Conservation (phyloP, 352 stramenopile species). For the Pythium biforme region DNA sequence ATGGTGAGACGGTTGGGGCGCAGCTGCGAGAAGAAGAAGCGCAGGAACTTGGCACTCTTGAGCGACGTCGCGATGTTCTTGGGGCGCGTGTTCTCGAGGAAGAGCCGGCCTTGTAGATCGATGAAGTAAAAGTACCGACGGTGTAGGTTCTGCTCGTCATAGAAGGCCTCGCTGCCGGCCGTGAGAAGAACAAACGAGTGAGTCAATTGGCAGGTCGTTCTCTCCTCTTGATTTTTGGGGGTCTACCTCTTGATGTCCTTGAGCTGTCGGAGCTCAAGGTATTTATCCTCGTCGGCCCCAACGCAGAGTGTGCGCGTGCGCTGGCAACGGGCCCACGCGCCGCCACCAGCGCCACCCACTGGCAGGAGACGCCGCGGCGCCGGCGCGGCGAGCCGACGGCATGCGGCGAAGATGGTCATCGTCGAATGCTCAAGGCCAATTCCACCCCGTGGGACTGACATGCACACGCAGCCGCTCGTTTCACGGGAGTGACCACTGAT, state of each 20-base stretch:
- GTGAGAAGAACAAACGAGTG: no score
- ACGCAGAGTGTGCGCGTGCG: slow-evolving; percentile 5
- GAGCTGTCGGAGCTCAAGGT: slow-evolving; percentile 74
- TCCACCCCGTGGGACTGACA: neutral
- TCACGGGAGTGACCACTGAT: neutral
- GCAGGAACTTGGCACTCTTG: slow-evolving; percentile 80
- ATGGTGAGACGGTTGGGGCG: slow-evolving; percentile 31
- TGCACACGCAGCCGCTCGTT: neutral
- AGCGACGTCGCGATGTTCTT: slow-evolving; percentile 87
- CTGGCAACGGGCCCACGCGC: neutral
- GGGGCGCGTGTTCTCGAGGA: slow-evolving; percentile 73
- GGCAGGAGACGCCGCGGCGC: neutral
- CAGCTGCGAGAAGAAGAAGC: slow-evolving; percentile 79
- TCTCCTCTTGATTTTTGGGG: no score
- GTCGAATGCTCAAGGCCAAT: neutral
- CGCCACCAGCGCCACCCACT: no score
- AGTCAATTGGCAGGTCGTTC: no score
- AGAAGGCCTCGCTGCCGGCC: slow-evolving; percentile 77
- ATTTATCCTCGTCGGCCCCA: slow-evolving; percentile 51
- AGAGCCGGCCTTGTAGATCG: slow-evolving; percentile 76
- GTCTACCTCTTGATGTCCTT: slow-evolving; percentile 85
- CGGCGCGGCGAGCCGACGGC: neutral
- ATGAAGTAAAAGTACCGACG: slow-evolving; percentile 86
- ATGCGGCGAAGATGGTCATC: neutral
- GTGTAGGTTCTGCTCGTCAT: slow-evolving; percentile 57